Evolutionary conservation across 352 stramenopile genomes (phyloP), one percentile per base, ranked within the genome.

Genomic region (Pythium phragmitis): DNA sequence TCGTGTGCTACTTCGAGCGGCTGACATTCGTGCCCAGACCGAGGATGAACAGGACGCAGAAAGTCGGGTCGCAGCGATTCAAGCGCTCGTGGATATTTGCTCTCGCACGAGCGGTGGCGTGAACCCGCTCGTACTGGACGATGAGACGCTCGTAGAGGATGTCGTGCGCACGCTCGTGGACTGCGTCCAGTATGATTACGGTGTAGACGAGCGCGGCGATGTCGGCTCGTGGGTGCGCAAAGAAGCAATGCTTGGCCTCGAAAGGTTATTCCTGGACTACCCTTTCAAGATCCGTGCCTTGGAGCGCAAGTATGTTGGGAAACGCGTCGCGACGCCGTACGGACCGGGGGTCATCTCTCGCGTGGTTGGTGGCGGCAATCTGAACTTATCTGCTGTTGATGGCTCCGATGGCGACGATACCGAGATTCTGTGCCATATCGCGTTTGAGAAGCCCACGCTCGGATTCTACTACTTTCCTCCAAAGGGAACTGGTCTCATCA

Each of bases 201-300:
- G 87, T 23, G 87, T 96, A 11, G 97, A 99, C 76, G 96, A 98
- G 75, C 87, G 98, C 45, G 98, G 98, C 7, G 98, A 99, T 77
- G 96, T 99, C 19, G 98, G 98, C 12, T 99, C 96, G 12, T 99
- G 97, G 97, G 96, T 97, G 43, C 85, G 98, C 41, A 97, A 97
- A 65, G 93, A 91, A 66, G 94, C 97, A 16, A 97, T 99, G 82
- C 57, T 94, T 28, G 95, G 87, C 12, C 73, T 99, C 9, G 80
- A 97, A 62, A 72, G 71, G 42, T 58, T 99, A 14, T 63, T 96
- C 37, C 76, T 88, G 21, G 71, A 72, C 16, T 57, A 78, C 28
- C 67, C 57, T 1, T 67, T 67, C 41, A 56, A 49, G 55, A 28
- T 56, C 28, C 46, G 28, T 28, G 56, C 56, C 0, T 42, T 63